phyloP scores from a whole-genome alignment of 2,329 filamentous ascomycete genomes.

The Drechslerella coelobrocha region DNA sequence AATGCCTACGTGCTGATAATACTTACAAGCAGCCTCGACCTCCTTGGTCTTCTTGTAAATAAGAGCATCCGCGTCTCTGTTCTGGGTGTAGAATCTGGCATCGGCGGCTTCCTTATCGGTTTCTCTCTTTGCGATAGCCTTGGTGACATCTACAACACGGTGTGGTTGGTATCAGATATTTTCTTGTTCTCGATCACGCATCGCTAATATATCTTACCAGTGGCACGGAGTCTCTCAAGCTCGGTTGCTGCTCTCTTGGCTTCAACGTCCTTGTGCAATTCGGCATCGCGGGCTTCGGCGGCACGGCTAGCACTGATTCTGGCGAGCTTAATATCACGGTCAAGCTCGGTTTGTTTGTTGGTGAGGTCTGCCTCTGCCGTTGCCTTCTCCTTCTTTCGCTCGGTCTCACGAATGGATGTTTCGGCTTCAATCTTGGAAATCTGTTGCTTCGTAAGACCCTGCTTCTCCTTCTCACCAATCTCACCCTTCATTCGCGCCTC shows the following conservation, averaged over 20 bases:
- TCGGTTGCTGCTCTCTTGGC: conserved; percentile 78
- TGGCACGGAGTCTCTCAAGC: conserved; percentile 77
- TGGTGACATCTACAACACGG: conserved; percentile 71
- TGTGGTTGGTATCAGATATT: conserved; percentile 3
- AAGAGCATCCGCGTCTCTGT: conserved; percentile 43
- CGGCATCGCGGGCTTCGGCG: conserved; percentile 78
- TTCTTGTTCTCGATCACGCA: not conserved
- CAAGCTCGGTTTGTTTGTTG: conserved; percentile 74
- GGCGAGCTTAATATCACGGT: conserved; percentile 76
- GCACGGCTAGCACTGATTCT: conserved; percentile 75
- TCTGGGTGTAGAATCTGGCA: conserved; percentile 60
- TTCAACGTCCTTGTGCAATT: conserved; percentile 79
- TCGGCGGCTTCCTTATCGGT: conserved; percentile 73
- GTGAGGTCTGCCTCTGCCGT: conserved; percentile 77
- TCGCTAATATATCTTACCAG: conserved; percentile 23
- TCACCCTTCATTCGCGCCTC: conserved; percentile 71
- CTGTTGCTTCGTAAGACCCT: conserved; percentile 81
- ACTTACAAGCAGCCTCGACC: conserved; percentile 57
- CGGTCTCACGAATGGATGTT: conserved; percentile 82
- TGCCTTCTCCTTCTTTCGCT: conserved; percentile 81
- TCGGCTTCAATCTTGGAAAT: conserved; percentile 87
- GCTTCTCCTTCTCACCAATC: conserved; percentile 78
- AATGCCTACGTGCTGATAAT: not conserved
- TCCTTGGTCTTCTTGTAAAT: conserved; percentile 59
- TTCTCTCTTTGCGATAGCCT: conserved; percentile 74